A percentile compares a stretch with the other conserved stretches of the same genome.
Conservation (phyloP, 2,329 filamentous ascomycete genomes). For the Xylariaceae sp. region DNA sequence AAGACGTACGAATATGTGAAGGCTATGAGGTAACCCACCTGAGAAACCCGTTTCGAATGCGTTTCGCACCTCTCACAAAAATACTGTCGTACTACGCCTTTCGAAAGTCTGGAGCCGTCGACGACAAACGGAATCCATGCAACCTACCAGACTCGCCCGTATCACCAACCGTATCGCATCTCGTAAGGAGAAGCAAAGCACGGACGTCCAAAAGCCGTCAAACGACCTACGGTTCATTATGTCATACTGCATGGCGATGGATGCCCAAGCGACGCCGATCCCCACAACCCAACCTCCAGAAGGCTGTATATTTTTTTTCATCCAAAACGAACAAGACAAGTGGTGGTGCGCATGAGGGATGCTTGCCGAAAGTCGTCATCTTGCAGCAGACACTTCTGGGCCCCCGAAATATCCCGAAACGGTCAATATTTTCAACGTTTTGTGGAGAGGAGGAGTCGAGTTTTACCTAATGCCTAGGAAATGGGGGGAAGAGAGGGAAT, state of each 20-base stretch:
- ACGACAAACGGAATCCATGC: not conserved
- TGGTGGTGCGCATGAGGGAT: not conserved
- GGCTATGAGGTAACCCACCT: too few relatives aligned
- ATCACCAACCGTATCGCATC: not conserved
- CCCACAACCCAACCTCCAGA: not conserved
- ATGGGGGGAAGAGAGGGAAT: not conserved
- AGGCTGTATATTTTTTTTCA: not conserved
- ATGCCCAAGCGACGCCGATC: not conserved
- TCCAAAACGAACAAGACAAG: not conserved
- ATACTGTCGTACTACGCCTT: not conserved
- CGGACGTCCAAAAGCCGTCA: not conserved
- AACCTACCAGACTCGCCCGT: not conserved
- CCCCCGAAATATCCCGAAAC: not conserved
- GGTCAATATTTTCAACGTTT: not conserved
- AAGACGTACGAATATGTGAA: not conserved
- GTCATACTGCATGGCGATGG: slow-evolving; percentile 1
- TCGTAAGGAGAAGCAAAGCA: not conserved
- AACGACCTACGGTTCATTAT: not conserved
- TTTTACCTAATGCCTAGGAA: not conserved
- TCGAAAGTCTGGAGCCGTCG: not conserved
- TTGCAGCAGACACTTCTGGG: not conserved
- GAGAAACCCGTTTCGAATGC: not conserved
- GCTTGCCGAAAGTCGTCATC: not conserved
- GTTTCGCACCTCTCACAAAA: slow-evolving; percentile 11
- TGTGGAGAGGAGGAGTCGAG: not conserved